Base-by-base conservation (phyloP, 2,329 filamentous ascomycete species). In the Pseudofabraea citricarpa region DNA sequence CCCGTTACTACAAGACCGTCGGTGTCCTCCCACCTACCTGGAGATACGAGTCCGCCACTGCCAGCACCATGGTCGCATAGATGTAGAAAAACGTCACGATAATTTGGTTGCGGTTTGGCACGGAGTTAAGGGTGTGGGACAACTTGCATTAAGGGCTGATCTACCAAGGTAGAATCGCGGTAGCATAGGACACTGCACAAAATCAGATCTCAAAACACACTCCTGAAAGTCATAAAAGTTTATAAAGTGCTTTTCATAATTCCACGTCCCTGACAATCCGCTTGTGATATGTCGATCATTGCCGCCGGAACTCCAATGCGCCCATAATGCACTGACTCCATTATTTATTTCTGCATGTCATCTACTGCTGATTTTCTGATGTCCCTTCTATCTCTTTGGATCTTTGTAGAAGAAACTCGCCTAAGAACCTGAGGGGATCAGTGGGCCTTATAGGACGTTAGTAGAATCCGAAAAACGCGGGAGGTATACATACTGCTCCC, bases 1-100 rank as follows among this genome's bases (percentile, higher is more conserved):
- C 90, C 69, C 87, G 93, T 63, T 97, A 97, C 87, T 98, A 97
- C 88, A 97, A 96, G 87, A 91, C 90, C 70, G 91, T 83, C 67
- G 81, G 80, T 69, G 79, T 84, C 65, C 77, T 85, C 52, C 79
- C 91, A 65, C 91, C 91, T 61, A 97, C 88, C 77, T 97, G 91
- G 91, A 90, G 88, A 79, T 97, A 97, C 82, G 91, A 97, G 87
- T 88, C 81, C 71, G 89, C 91, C 70, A 97, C 91, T 62, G 91
- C 91, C 74, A 87, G 80, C 81, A 95, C 90, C 68, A 77, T 95
- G 64, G 90, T 95, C 71, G 82, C 90, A 72, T 95, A 91, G 84
- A 71, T 67, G 64, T 47, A 33, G 36, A 46, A 32, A 42, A 31
- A 31, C 40, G 47, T 42, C 21, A 50, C 35, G 35, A 41, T 45